These are phyloP conservation scores for Lactifluus hygrophoroides DNA, from an alignment of 768 basidiomycete species.

Conservation along the genomic window DNA sequence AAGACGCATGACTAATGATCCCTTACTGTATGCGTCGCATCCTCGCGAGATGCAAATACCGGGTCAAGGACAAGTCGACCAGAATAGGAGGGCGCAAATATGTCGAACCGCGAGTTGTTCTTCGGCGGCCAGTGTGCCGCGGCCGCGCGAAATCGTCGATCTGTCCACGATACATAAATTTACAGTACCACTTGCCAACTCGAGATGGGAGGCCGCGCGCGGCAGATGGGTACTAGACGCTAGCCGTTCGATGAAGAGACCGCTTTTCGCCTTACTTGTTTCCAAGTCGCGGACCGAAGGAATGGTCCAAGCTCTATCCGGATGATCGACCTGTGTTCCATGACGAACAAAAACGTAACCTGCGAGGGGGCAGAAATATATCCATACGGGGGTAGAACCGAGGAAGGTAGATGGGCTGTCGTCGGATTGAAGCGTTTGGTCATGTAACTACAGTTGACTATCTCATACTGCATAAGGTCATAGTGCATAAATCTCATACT, in stretches of 20 bases:
- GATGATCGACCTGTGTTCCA: background rate
- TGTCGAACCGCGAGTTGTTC: background rate
- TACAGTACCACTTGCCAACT: background rate
- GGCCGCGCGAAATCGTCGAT: conserved; percentile 1
- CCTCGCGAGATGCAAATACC: background rate
- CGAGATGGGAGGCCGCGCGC: background rate
- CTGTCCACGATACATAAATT: background rate
- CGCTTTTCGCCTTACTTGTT: background rate
- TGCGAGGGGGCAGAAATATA: conserved; percentile 5
- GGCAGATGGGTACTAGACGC: too few relatives aligned
- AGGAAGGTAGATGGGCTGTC: background rate
- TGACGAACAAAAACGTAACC: conserved; percentile 7
- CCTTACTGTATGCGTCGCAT: background rate
- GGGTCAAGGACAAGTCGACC: background rate
- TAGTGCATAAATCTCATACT: too few relatives aligned
- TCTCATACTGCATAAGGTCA: too few relatives aligned
- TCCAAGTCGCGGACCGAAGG: background rate
- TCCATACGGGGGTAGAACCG: conserved; percentile 9
- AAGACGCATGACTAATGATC: background rate
- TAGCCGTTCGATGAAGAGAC: background rate
- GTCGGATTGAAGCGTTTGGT: too few relatives aligned
- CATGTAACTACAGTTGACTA: too few relatives aligned
- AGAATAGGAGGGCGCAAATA: background rate
- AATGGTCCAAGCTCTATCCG: background rate
- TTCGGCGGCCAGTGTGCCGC: conserved; percentile 1